Conservation (phyloP, 768 basidiomycete species). For the Pulveroboletus frians region DNA sequence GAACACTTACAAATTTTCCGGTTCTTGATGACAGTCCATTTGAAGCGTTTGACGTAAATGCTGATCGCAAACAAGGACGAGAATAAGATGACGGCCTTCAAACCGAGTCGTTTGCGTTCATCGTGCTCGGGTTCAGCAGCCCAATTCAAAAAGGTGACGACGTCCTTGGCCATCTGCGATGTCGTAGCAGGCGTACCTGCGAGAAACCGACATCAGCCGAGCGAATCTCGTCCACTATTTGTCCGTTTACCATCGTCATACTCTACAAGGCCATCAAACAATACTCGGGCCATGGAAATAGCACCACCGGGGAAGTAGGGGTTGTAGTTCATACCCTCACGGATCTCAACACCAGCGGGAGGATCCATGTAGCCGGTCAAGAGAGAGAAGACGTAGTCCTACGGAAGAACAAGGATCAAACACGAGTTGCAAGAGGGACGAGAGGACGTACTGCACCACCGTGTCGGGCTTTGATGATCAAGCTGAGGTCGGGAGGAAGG, state of each 20-base stretch:
- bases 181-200: constrained; percentile 92
- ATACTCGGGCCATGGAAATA: constrained; percentile 95
- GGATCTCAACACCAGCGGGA: constrained; percentile 90
- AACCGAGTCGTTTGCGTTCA: constrained; percentile 92
- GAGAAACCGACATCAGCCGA: constrained; percentile 8
- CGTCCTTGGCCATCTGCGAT: constrained; percentile 99
- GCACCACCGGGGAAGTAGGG: constrained; percentile 99
- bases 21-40: constrained; percentile 90
- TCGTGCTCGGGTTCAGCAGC: constrained; percentile 98
- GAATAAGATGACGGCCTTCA: constrained; percentile 94
- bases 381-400: constrained; percentile 98
- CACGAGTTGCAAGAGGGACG: not conserved
- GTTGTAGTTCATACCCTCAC: constrained; percentile 98
- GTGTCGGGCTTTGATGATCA: constrained; percentile 98
- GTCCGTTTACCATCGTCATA: constrained; percentile 77
- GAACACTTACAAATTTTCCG: constrained; percentile 76
- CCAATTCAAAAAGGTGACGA: constrained; percentile 93
- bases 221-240: not conserved
- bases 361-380: constrained; percentile 96
- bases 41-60: constrained; percentile 92
- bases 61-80: constrained; percentile 75
- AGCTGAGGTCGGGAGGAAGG: constrained; percentile 91
- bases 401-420: constrained; percentile 1
- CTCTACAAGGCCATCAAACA: constrained; percentile 95
- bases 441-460: constrained; percentile 76